Evolutionary conservation across 257 asterid species (phyloP).

Genomic region (Plantago elongata): DNA sequence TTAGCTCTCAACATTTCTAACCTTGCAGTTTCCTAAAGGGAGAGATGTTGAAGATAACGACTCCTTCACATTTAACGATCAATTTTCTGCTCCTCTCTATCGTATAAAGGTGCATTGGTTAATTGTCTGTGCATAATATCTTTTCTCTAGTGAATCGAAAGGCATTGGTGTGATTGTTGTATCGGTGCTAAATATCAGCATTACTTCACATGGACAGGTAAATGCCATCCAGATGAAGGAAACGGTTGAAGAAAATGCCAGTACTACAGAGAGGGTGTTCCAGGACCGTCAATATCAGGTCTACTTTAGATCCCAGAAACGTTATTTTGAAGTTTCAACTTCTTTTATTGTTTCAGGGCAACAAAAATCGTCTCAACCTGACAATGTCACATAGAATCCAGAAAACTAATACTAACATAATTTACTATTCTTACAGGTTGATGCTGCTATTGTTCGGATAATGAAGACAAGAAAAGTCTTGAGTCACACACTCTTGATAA

Average conservation of each 20-base stretch:
- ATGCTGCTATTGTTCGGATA: conserved; percentile 97
- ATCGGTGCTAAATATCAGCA: not conserved
- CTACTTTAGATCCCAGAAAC: not conserved
- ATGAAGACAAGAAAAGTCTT: conserved; percentile 95
- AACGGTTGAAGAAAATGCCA: conserved; percentile 91
- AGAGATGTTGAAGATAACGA: conserved; percentile 67
- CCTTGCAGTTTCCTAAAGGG: conserved; percentile 51
- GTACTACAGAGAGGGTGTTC: conserved; percentile 92
- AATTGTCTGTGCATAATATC: too few species aligned
- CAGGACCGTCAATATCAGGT: conserved; percentile 99
- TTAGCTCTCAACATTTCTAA: not conserved
- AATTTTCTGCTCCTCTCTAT: conserved; percentile 71
- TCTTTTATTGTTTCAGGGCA: too few species aligned
- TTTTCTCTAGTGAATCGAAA: not conserved
- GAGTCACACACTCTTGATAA: conserved; percentile 89
- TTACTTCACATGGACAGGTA: conserved; percentile 44
- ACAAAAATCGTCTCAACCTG: not conserved
- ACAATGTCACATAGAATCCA: not conserved
- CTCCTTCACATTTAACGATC: conserved; percentile 57
- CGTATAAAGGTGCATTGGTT: conserved; percentile 58
- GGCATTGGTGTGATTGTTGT: not conserved
- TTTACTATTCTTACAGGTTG: conserved; percentile 49
- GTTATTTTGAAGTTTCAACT: not conserved
- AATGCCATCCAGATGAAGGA: conserved; percentile 97
- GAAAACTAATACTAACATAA: not conserved